These are phyloP conservation scores for Paramecium pentaurelia DNA, from an alignment of 73 alveolate genomes.

Conservation along the genomic window DNA sequence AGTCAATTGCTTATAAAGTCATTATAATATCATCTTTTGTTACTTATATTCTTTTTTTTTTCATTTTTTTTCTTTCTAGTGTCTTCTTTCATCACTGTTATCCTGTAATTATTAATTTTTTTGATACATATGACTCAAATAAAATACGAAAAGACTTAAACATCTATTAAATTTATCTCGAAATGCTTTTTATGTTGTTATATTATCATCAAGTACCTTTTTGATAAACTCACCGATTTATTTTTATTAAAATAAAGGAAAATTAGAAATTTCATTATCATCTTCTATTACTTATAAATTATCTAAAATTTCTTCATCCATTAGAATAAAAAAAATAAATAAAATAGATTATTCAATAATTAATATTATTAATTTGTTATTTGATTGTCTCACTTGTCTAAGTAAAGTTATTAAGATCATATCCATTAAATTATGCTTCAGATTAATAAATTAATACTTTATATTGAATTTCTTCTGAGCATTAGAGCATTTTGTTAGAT, in stretches of 20 bases:
- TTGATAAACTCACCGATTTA: background rate
- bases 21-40: background rate
- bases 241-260: background rate
- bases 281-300: background rate
- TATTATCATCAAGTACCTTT: background rate
- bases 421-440: background rate
- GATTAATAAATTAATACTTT: background rate
- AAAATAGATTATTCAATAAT: background rate
- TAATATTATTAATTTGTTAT: background rate
- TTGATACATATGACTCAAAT: background rate
- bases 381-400: background rate
- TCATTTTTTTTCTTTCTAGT: background rate
- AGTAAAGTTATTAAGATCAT: background rate
- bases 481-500: background rate
- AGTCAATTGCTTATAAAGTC: background rate
- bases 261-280: background rate
- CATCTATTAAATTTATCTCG: constrained; percentile 3
- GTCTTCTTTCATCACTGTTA: background rate
- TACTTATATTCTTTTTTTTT: background rate
- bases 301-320: background rate
- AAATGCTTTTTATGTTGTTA: background rate
- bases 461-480: constrained; percentile 58
- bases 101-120: background rate
- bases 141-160: background rate
- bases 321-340: background rate